These are phyloP conservation scores for Pichia sp. DNA, from an alignment of 1,139 yeast genomes.

Conservation along the genomic window DNA sequence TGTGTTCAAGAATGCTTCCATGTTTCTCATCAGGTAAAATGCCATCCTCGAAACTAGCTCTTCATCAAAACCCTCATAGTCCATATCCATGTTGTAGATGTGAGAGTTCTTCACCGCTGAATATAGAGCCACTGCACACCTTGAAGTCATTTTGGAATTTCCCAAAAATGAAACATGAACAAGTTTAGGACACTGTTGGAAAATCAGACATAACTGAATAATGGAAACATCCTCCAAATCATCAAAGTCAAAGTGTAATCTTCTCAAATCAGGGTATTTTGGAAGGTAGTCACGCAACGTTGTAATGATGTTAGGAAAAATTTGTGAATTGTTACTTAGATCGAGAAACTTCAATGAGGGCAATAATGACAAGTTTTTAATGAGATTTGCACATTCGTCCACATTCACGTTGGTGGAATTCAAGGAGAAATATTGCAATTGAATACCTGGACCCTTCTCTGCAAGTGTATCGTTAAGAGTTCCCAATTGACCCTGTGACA, in stretches of 20 bases:
- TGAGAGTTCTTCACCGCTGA: constrained; percentile 67
- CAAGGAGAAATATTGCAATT: constrained; percentile 56
- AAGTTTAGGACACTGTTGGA: constrained; percentile 61
- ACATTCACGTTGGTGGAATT: constrained; percentile 58
- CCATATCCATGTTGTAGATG: constrained; percentile 69
- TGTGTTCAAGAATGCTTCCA: constrained; percentile 51
- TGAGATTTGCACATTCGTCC: constrained; percentile 46
- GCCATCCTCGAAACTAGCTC: constrained; percentile 73
- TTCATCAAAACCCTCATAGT: constrained; percentile 64
- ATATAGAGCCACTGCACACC: constrained; percentile 63
- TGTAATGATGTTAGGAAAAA: constrained; percentile 68
- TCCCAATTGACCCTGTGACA: constrained; percentile 41
- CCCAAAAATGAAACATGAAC: constrained; percentile 75
- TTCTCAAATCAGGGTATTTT: constrained; percentile 50
- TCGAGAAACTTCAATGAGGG: constrained; percentile 66
- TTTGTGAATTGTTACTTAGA: constrained; percentile 60
- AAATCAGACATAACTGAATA: constrained; percentile 59
- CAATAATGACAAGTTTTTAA: constrained; percentile 45
- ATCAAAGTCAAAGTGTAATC: constrained; percentile 76
- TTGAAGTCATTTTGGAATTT: constrained; percentile 45
- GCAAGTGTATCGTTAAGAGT: constrained; percentile 38
- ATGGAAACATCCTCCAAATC: constrained; percentile 57
- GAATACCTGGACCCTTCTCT: constrained; percentile 26
- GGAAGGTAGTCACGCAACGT: constrained; percentile 60
- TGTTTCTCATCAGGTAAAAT: constrained; percentile 72